A percentile compares a stretch with the other conserved stretches of the same genome.
Conservation (phyloP, 1,284 basidiomycete species). For the Ustilago hordei region DNA sequence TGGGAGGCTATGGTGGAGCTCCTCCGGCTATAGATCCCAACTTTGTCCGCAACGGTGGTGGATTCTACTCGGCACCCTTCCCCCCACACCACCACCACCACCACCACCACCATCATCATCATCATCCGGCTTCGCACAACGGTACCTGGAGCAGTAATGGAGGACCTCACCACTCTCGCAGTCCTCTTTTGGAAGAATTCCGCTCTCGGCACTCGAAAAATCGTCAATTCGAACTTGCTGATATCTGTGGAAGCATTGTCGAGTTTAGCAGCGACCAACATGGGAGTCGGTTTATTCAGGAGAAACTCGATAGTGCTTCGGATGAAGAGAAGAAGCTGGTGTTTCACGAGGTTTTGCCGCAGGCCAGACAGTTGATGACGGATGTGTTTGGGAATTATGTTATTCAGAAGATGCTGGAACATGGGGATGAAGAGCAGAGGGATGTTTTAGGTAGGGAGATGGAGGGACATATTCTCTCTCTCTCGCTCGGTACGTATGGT, state of each 20-base stretch:
- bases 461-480: constrained; percentile 80
- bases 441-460: constrained; percentile 79
- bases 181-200: constrained; percentile 61
- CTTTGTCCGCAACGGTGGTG: constrained; percentile 19
- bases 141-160: constrained; percentile 1
- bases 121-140: too few species aligned
- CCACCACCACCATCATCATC: too few species aligned
- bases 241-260: constrained; percentile 85
- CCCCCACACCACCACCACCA: constrained; percentile 8
- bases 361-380: constrained; percentile 83
- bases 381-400: constrained; percentile 97
- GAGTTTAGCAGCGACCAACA: constrained; percentile 96
- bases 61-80: constrained; percentile 18
- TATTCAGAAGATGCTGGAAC: constrained; percentile 95
- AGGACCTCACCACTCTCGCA: constrained; percentile 21
- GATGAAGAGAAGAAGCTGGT: constrained; percentile 74
- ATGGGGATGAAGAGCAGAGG: constrained; percentile 79
- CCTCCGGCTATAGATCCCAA: constrained; percentile 22
- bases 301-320: constrained; percentile 75
- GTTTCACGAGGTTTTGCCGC: constrained; percentile 92
- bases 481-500: constrained; percentile 94
- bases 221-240: constrained; percentile 73
- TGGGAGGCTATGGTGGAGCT: constrained; percentile 22
- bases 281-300: constrained; percentile 75
- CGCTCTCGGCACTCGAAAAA: constrained; percentile 49